Evolutionary conservation across 257 asterid species (phyloP).

Genomic region (Solanum lignicaule): DNA sequence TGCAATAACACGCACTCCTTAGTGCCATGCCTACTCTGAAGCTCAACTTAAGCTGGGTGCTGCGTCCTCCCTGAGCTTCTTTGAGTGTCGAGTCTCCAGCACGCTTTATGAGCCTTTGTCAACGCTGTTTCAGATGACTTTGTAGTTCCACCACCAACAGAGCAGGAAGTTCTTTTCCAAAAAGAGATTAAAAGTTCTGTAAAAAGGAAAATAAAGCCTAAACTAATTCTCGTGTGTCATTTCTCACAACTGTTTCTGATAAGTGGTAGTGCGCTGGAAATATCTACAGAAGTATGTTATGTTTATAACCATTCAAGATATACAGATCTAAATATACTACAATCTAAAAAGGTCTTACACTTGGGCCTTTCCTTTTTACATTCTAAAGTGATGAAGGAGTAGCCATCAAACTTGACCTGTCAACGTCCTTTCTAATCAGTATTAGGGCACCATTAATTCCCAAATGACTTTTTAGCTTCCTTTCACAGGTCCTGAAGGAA

Average conservation of each 20-base stretch:
- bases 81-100: not conserved
- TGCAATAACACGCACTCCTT: not conserved
- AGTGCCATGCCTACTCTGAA: not conserved
- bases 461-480: conserved; percentile 4
- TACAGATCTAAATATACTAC: not conserved
- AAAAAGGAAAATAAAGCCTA: not conserved
- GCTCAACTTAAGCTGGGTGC: not conserved
- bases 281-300: not conserved
- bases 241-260: not conserved
- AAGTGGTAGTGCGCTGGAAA: not conserved
- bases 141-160: not conserved
- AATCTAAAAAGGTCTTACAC: not conserved
- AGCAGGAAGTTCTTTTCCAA: not conserved
- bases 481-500: conserved; percentile 79
- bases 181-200: not conserved
- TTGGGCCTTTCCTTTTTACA: not conserved
- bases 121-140: not conserved
- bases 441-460: not conserved
- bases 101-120: not conserved
- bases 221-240: not conserved
- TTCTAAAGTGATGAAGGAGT: not conserved
- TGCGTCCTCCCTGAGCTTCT: not conserved
- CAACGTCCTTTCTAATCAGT: not conserved
- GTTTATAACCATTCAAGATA: not conserved
- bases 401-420: not conserved